phyloP scores from a whole-genome alignment of 352 stramenopile species.

The Phytophthora multivora region DNA sequence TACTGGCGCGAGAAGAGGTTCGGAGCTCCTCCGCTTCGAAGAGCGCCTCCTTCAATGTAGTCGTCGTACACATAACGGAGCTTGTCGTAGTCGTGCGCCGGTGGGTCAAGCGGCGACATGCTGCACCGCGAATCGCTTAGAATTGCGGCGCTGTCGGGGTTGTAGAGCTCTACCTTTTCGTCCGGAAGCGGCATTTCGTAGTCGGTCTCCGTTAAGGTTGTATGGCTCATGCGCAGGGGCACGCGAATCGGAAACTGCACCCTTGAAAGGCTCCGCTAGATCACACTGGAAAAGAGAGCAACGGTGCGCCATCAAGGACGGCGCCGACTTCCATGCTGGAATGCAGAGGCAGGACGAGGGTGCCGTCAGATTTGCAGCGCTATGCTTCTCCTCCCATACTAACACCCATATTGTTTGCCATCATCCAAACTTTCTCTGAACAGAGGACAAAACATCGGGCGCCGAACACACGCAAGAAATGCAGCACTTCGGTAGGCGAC shows the following conservation, averaged over 20 bases:
- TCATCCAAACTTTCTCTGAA: conserved; percentile 21
- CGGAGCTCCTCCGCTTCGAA: conserved; percentile 44
- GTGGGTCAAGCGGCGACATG: conserved; percentile 31
- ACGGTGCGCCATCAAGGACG: background rate
- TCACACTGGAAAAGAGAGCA: conserved; percentile 3
- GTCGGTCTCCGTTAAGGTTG: conserved; percentile 19
- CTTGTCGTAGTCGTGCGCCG: conserved; percentile 37
- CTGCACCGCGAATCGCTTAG: conserved; percentile 29
- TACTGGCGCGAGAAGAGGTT: conserved; percentile 50
- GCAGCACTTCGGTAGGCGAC: conserved; percentile 23
- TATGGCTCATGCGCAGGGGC: conserved; percentile 19
- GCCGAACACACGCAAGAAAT: conserved; percentile 24
- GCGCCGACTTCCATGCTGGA: conserved; percentile 2
- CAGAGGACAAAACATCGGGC: conserved; percentile 28
- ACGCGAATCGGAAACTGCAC: conserved; percentile 28
- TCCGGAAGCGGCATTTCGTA: conserved; percentile 32
- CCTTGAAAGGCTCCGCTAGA: background rate
- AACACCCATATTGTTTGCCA: conserved; percentile 13
- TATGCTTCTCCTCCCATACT: conserved; percentile 9
- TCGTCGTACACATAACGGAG: conserved; percentile 48
- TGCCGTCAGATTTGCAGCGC: conserved; percentile 26
- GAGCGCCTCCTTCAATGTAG: conserved; percentile 45
- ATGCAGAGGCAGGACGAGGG: conserved; percentile 25
- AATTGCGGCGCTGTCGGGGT: conserved; percentile 26
- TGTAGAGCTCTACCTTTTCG: conserved; percentile 33